These are phyloP conservation scores for Saccharomycopsis phalli DNA, from an alignment of 1,139 yeast species.

Conservation along the genomic window DNA sequence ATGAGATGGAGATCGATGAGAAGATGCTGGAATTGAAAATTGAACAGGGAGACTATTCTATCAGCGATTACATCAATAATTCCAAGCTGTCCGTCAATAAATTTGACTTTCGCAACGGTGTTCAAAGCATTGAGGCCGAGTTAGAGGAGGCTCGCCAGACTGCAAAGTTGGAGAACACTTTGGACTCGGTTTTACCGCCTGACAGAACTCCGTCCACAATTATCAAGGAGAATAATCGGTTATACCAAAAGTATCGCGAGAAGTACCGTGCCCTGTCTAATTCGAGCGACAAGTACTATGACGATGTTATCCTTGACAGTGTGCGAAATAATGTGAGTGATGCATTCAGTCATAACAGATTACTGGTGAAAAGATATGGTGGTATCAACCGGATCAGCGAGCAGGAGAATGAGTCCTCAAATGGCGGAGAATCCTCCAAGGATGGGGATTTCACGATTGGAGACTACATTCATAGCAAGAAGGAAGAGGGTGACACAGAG, in stretches of 20 bases:
- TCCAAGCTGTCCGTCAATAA: slow-evolving; percentile 12
- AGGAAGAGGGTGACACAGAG: slow-evolving; percentile 7
- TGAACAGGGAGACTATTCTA: background rate
- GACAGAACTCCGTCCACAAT: slow-evolving; percentile 20
- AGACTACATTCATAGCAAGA: slow-evolving; percentile 14
- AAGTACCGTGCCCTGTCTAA: slow-evolving; percentile 2
- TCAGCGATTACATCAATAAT: slow-evolving; percentile 11
- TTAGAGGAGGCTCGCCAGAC: too few species aligned
- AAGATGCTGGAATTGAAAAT: slow-evolving; percentile 11
- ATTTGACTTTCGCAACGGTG: slow-evolving; percentile 2
- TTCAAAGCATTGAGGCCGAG: too few species aligned
- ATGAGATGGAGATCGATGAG: slow-evolving; percentile 10
- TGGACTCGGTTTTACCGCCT: slow-evolving; percentile 19
- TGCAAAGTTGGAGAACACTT: slow-evolving; percentile 15
- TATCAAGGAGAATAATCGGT: slow-evolving; percentile 16
- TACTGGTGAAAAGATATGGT: background rate
- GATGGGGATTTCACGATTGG: slow-evolving; percentile 16
- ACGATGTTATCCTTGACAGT: slow-evolving; percentile 17
- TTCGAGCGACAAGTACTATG: slow-evolving; percentile 17
- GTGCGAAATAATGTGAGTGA: slow-evolving; percentile 16
- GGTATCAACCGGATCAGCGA: slow-evolving; percentile 3
- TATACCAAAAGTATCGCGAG: slow-evolving; percentile 6
- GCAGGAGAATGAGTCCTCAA: slow-evolving; percentile 6
- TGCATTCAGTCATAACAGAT: slow-evolving; percentile 5
- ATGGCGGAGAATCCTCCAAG: slow-evolving; percentile 3